A percentile compares a stretch with the other conserved stretches of the same genome.
These are phyloP conservation scores for Kluyveromyces lactis DNA, from an alignment of 805 yeast genomes.

Conservation along the genomic window DNA sequence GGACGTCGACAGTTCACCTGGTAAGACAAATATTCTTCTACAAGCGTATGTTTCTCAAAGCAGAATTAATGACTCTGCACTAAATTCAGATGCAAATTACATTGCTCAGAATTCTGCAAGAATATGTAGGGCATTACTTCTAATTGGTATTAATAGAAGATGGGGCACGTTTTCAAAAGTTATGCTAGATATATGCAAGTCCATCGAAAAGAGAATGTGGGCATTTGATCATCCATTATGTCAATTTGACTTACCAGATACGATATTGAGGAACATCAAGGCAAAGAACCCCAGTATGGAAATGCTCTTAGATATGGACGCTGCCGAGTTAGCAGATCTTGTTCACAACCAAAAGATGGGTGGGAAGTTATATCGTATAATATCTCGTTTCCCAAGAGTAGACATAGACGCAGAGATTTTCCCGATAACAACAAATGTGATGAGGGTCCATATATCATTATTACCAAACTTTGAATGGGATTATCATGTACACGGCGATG, in stretches of 20 bases:
- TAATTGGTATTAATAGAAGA: conserved; percentile 77
- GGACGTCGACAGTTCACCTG: conserved; percentile 63
- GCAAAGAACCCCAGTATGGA: conserved; percentile 63
- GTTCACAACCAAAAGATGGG: conserved; percentile 82
- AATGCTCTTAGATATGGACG: conserved; percentile 59
- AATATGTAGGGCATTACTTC: conserved; percentile 82
- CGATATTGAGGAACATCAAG: conserved; percentile 52
- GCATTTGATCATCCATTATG: conserved; percentile 81
- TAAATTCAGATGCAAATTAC: conserved; percentile 79
- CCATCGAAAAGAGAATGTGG: conserved; percentile 83
- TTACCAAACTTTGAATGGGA: conserved; percentile 86
- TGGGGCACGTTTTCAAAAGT: conserved; percentile 82
- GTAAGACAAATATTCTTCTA: conserved; percentile 77
- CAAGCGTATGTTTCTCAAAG: conserved; percentile 85
- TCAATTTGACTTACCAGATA: conserved; percentile 75
- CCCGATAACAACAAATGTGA: conserved; percentile 81
- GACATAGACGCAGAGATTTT: conserved; percentile 72
- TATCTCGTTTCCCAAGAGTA: conserved; percentile 69
- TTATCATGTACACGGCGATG: conserved; percentile 66
- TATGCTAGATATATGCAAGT: conserved; percentile 73
- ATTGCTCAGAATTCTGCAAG: conserved; percentile 95
- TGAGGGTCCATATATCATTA: conserved; percentile 66
- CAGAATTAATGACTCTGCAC: conserved; percentile 64
- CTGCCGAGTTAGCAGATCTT: conserved; percentile 78
- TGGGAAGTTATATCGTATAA: conserved; percentile 42